Evolutionary conservation across 2,329 filamentous ascomycete genomes (phyloP).

Genomic region (Fusarium aywerte): DNA sequence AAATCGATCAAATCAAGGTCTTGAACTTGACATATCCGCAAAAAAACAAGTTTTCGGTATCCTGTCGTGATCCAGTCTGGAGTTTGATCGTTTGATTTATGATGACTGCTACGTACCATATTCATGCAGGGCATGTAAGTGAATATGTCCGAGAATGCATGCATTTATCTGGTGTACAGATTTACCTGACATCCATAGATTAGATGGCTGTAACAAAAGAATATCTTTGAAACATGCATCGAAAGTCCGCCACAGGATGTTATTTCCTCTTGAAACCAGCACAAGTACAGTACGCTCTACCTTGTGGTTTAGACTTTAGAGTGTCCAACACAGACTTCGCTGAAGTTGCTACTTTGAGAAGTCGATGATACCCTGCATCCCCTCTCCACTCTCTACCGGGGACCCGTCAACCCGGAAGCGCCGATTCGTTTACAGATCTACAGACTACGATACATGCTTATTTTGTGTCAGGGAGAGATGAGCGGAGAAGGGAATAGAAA

Average conservation of each 20-base stretch:
- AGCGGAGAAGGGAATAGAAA: neutral
- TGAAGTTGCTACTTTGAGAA: constrained; percentile 19
- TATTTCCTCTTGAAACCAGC: neutral
- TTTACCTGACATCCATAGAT: neutral
- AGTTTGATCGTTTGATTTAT: too few species aligned
- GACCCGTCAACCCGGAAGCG: neutral
- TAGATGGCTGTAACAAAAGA: neutral
- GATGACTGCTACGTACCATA: neutral
- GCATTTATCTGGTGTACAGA: neutral
- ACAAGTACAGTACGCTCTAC: neutral
- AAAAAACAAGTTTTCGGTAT: neutral
- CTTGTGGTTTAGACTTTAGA: neutral
- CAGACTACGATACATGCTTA: neutral
- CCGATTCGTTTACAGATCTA: constrained; percentile 12
- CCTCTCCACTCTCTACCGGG: neutral
- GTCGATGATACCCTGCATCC: constrained; percentile 15
- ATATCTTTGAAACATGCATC: neutral
- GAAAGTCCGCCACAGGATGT: neutral
- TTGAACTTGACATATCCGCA: neutral
- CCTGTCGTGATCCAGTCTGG: neutral
- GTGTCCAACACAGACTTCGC: constrained; percentile 12
- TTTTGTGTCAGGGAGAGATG: neutral
- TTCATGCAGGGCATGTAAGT: neutral
- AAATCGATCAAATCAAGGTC: neutral
- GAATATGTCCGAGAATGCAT: neutral